Conservation (phyloP, 208 protist genomes). For the Porcisia hertigi region DNA sequence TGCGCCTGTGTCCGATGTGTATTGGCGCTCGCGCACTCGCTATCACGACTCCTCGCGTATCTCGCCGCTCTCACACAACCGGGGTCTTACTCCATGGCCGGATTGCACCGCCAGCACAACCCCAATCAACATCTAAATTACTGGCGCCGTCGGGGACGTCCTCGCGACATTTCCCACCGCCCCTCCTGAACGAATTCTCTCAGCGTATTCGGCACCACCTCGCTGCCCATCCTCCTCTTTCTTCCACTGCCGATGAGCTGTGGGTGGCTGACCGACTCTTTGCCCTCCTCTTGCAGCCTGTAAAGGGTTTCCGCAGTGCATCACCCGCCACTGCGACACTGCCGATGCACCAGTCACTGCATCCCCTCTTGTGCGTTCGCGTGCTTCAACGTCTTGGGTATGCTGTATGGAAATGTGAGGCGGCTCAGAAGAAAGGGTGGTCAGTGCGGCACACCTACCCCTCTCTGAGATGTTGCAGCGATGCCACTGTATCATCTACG, state of each 20-base stretch:
- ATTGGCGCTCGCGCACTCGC: neutral
- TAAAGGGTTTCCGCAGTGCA: neutral
- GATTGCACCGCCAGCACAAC: neutral
- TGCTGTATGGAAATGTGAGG: constrained; percentile 32
- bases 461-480: constrained; percentile 22
- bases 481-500: constrained; percentile 10
- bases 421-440: constrained; percentile 23
- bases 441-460: constrained; percentile 32
- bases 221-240: neutral
- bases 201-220: constrained; percentile 15
- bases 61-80: neutral
- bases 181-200: constrained; percentile 15
- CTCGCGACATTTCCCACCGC: neutral
- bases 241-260: neutral
- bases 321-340: neutral
- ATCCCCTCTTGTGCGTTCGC: constrained; percentile 62
- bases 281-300: constrained; percentile 7
- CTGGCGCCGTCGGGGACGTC: neutral
- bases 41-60: neutral
- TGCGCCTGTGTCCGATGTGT: neutral
- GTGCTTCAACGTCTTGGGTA: constrained; percentile 53
- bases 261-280: constrained; percentile 24
- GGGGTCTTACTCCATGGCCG: neutral
- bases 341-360: constrained; percentile 23
- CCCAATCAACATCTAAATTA: neutral